Conservation (phyloP, 2,329 filamentous ascomycete species). For the Fusarium sp. region DNA sequence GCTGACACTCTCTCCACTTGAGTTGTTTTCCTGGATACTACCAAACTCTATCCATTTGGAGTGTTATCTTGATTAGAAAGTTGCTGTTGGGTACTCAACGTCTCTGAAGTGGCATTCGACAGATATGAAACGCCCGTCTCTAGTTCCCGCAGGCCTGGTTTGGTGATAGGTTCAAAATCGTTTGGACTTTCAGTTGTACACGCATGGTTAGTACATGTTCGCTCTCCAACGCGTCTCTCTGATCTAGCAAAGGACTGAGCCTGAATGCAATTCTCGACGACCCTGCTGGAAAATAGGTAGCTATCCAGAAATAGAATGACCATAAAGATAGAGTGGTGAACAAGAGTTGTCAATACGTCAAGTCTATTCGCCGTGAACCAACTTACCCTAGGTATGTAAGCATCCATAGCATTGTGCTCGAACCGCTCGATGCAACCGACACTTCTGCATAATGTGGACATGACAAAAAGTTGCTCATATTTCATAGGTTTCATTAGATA, state of each 20-base stretch:
- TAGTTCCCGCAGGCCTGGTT: neutral
- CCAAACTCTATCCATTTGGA: neutral
- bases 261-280: too few relatives aligned
- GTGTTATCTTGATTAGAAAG: neutral
- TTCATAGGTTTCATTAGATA: neutral
- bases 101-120: neutral
- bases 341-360: neutral
- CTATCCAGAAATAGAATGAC: neutral
- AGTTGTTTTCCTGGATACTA: neutral
- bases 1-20: neutral
- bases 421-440: neutral
- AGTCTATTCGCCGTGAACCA: neutral
- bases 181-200: neutral
- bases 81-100: neutral
- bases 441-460: neutral
- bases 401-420: neutral
- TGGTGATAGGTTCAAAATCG: neutral
- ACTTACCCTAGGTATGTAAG: neutral
- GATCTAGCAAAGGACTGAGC: neutral
- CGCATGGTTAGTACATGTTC: neutral
- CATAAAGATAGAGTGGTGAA: neutral
- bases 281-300: too few relatives aligned
- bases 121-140: neutral
- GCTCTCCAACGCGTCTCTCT: neutral
- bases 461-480: neutral